Conservation (phyloP, 257 asterid species). For the Fraxinus anomala region DNA sequence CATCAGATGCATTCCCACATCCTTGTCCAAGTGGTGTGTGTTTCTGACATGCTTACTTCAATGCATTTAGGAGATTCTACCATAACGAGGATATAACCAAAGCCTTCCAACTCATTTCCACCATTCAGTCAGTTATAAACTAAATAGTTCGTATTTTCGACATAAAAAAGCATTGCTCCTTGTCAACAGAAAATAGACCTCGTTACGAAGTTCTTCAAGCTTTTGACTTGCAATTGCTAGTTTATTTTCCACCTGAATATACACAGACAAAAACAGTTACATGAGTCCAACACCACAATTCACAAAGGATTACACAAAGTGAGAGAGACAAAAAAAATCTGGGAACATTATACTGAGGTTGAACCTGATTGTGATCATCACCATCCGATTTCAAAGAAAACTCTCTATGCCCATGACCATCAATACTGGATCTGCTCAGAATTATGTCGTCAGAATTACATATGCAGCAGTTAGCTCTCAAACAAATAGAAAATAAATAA, state of each 20-base stretch:
- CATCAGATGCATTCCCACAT: background rate
- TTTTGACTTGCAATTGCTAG: slow-evolving; percentile 54
- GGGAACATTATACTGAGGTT: slow-evolving; percentile 27
- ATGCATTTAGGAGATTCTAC: background rate
- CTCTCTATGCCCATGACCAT: slow-evolving; percentile 51
- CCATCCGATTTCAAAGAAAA: slow-evolving; percentile 54
- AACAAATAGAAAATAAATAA: slow-evolving; percentile 23
- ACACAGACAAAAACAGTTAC: slow-evolving; percentile 25
- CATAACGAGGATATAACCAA: background rate
- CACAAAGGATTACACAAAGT: background rate
- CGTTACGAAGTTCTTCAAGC: slow-evolving; percentile 67
- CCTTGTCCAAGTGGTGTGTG: background rate
- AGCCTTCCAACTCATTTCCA: background rate
- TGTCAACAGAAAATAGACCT: slow-evolving; percentile 45
- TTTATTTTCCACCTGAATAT: slow-evolving; percentile 47
- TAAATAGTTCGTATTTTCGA: background rate
- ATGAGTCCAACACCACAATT: slow-evolving; percentile 9
- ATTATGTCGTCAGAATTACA: slow-evolving; percentile 25
- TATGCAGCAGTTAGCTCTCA: slow-evolving; percentile 23
- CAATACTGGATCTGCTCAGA: slow-evolving; percentile 54
- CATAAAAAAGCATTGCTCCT: slow-evolving; percentile 18
- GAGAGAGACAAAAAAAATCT: background rate
- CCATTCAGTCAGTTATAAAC: background rate
- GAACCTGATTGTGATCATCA: slow-evolving; percentile 58
- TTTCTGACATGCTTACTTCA: background rate